phyloP scores from a whole-genome alignment of 106 monocot species.

The Dioscorea dumetorum region DNA sequence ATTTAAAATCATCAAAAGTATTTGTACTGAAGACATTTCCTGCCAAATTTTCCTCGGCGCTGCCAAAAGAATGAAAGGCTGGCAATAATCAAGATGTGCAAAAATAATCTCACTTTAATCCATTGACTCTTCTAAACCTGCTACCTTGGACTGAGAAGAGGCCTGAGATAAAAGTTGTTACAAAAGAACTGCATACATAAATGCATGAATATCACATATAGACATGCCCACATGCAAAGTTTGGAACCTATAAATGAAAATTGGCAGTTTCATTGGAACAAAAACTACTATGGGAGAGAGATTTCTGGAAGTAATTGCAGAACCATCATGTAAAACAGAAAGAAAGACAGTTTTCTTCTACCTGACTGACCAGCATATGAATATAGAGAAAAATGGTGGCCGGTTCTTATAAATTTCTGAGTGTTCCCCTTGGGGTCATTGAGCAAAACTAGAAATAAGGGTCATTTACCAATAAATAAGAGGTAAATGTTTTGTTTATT shows the following conservation, averaged over 20 bases:
- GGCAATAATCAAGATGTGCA: background rate
- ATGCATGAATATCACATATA: no score
- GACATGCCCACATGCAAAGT: no score
- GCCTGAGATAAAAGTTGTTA: background rate
- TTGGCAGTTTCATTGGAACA: background rate
- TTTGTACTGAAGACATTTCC: background rate
- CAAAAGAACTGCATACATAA: no score
- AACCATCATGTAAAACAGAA: background rate
- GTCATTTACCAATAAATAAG: background rate
- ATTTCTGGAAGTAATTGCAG: background rate
- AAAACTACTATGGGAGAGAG: background rate
- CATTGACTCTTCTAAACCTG: no score
- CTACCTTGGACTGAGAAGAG: no score
- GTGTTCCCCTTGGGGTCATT: background rate
- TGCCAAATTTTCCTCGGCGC: background rate
- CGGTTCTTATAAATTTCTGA: conserved; percentile 4
- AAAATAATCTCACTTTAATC: no score
- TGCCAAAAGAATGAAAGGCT: background rate
- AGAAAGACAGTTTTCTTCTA: background rate
- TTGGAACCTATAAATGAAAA: no score
- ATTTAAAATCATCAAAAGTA: no score
- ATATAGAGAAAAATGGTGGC: background rate
- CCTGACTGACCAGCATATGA: conserved; percentile 12
- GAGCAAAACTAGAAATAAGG: conserved; percentile 1
- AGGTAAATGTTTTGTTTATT: background rate